A percentile compares a stretch with the other conserved stretches of the same genome.
Evolutionary conservation across 805 yeast genomes (phyloP).

Genomic region (Lachancea sp.): DNA sequence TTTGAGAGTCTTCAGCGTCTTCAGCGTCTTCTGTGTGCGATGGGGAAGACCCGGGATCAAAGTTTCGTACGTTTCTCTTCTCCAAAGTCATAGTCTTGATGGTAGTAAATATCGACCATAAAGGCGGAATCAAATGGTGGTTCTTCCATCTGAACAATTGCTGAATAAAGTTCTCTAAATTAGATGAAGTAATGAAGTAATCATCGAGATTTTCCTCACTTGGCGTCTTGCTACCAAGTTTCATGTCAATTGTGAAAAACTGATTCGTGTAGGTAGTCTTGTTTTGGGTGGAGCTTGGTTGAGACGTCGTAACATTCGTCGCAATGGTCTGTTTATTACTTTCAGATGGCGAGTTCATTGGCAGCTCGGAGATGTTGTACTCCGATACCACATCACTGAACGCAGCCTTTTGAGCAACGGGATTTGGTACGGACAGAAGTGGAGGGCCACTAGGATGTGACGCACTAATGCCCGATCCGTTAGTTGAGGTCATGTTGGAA

Average conservation of each 20-base stretch:
- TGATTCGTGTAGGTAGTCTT: conserved; percentile 11
- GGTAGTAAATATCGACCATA: conserved; percentile 50
- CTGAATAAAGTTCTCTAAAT: conserved; percentile 29
- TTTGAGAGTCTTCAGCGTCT: conserved; percentile 5
- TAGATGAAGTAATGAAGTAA: conserved; percentile 16
- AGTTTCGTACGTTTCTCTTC: conserved; percentile 41
- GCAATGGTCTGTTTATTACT: conserved; percentile 22
- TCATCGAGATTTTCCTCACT: not conserved
- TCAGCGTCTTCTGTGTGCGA: not conserved
- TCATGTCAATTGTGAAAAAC: conserved; percentile 19
- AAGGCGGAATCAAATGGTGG: conserved; percentile 37
- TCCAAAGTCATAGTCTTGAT: conserved; percentile 42
- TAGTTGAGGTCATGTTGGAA: not conserved
- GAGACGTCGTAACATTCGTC: conserved; percentile 14
- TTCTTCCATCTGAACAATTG: conserved; percentile 26
- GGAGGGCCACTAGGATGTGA: conserved; percentile 4
- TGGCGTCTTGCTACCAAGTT: conserved; percentile 1
- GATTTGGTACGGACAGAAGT: conserved; percentile 1
- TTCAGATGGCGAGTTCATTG: conserved; percentile 18
- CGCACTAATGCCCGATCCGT: not conserved
- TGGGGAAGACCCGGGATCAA: conserved; percentile 3
- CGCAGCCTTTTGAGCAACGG: conserved; percentile 12
- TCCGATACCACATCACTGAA: conserved; percentile 21
- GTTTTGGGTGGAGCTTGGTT: not conserved
- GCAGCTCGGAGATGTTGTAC: conserved; percentile 21